Percentiles rank a stretch among this genome's conserved stretches.
phyloP scores from a whole-genome alignment of 129 eudicot species.

The Saussurea involucrata region DNA sequence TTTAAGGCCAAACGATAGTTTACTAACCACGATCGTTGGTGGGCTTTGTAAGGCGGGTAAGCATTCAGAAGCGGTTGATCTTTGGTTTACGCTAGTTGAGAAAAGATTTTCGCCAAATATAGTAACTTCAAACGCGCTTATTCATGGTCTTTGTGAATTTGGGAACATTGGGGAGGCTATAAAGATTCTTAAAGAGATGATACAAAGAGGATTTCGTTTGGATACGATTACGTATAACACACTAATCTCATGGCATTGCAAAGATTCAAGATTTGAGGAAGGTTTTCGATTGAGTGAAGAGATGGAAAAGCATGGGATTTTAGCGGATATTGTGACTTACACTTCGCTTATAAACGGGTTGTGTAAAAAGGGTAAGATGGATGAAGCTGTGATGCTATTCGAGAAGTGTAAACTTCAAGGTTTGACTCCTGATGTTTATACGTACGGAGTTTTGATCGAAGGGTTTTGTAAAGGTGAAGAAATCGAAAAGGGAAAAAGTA shows the following conservation, averaged over 20 bases:
- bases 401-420: conserved; percentile 50
- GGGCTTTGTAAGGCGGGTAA: conserved; percentile 57
- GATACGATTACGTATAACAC: conserved; percentile 67
- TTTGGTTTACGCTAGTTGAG: conserved; percentile 53
- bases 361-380: conserved; percentile 65
- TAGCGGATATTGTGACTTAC: conserved; percentile 56
- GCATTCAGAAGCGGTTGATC: conserved; percentile 61
- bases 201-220: conserved; percentile 37
- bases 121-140: conserved; percentile 65
- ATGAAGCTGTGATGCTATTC: conserved; percentile 55
- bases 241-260: conserved; percentile 62
- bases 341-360: conserved; percentile 55
- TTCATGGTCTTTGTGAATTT: conserved; percentile 62
- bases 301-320: conserved; percentile 49
- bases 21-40: conserved; percentile 54
- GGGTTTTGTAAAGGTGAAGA: conserved; percentile 60
- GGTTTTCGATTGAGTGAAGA: conserved; percentile 58
- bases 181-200: conserved; percentile 51
- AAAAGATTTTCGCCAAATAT: conserved; percentile 49
- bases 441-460: conserved; percentile 60
- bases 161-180: conserved; percentile 46
- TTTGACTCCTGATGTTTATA: conserved; percentile 43
- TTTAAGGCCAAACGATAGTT: conserved; percentile 52
- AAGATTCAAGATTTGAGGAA: conserved; percentile 48
- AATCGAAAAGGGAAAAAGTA: conserved; percentile 51